A percentile compares a stretch with the other conserved stretches of the same genome.
These are phyloP conservation scores for Blastocystis hominis DNA, from an alignment of 352 stramenopile species.

Conservation along the genomic window DNA sequence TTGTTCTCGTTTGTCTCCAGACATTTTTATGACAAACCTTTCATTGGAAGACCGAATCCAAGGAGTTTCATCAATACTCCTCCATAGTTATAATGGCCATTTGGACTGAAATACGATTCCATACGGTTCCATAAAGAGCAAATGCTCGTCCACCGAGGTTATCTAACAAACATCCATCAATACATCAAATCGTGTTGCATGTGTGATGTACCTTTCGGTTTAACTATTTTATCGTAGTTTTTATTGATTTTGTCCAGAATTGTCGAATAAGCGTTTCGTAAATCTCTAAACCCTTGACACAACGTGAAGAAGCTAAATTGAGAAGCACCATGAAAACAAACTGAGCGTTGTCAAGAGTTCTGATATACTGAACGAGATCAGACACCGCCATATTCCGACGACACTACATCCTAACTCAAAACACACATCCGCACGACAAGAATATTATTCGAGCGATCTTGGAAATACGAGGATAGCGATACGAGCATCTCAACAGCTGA, in stretches of 20 bases:
- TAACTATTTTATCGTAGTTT: constrained; percentile 29
- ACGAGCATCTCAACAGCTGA: constrained; percentile 33
- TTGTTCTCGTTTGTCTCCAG: neutral
- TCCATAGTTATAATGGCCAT: too few relatives aligned
- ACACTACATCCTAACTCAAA: neutral
- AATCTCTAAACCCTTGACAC: constrained; percentile 33
- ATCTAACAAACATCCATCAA: neutral
- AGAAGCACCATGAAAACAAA: neutral
- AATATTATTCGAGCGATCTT: neutral
- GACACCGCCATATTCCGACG: constrained; percentile 25
- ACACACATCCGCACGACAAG: neutral
- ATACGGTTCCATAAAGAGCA: neutral
- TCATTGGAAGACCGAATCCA: neutral
- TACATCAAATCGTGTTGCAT: constrained; percentile 46
- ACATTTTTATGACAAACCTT: neutral
- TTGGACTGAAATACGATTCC: neutral
- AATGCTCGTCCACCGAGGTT: neutral
- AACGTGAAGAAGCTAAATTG: constrained; percentile 18
- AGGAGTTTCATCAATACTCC: neutral
- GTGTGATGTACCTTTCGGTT: constrained; percentile 16
- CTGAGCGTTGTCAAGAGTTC: constrained; percentile 1
- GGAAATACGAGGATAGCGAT: neutral
- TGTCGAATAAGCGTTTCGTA: constrained; percentile 38
- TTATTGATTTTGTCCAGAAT: constrained; percentile 52
- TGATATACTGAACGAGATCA: neutral